Conservation (phyloP, 1,284 basidiomycete species). For the Cryptococcus sp. region DNA sequence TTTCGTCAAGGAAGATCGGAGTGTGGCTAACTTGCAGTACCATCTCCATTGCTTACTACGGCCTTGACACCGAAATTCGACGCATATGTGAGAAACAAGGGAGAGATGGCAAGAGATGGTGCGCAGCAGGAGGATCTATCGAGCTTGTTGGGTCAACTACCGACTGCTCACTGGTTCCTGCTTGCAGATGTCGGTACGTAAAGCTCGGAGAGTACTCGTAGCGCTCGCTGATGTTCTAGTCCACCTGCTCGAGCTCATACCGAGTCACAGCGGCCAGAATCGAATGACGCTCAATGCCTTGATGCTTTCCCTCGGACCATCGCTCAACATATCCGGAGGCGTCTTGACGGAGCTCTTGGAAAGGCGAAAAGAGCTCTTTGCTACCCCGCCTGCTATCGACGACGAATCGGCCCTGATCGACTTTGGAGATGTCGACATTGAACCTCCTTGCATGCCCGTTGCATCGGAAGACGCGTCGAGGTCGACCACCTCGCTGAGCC, state of each 20-base stretch:
- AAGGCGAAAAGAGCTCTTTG: constrained; percentile 27
- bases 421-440: constrained; percentile 31
- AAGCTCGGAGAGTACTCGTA: not conserved
- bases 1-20: not conserved
- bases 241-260: constrained; percentile 39
- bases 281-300: constrained; percentile 44
- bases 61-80: constrained; percentile 68
- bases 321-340: constrained; percentile 34
- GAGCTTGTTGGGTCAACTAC: constrained; percentile 28
- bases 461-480: constrained; percentile 1
- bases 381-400: constrained; percentile 21
- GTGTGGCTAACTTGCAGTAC: constrained; percentile 53
- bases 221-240: constrained; percentile 11
- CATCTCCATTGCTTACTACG: constrained; percentile 70
- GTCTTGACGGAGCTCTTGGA: constrained; percentile 32
- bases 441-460: constrained; percentile 14
- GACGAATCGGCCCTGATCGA: constrained; percentile 28
- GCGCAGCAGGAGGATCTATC: constrained; percentile 14
- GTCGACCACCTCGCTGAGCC: constrained; percentile 1
- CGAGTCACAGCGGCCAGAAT: constrained; percentile 28
- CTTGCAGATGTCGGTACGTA: constrained; percentile 40
- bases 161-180: constrained; percentile 45
- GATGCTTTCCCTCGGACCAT: constrained; percentile 41
- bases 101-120: not conserved
- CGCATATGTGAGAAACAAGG: constrained; percentile 22